A percentile compares a stretch with the other conserved stretches of the same genome.
Evolutionary conservation across 129 eudicot genomes (phyloP).

Genomic region (Scalesia atractyloides): DNA sequence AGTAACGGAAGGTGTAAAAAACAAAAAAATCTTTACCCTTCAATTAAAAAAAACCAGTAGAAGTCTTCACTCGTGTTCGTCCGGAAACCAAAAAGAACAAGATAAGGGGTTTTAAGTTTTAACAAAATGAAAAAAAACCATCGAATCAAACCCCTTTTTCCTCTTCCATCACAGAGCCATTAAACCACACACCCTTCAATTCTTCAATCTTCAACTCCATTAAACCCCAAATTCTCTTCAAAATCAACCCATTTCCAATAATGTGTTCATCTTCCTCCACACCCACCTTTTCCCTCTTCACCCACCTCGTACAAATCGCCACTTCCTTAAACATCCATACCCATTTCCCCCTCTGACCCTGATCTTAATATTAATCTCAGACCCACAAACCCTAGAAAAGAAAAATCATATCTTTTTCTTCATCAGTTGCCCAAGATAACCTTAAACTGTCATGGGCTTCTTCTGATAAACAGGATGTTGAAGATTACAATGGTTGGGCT

Average conservation of each 20-base stretch:
- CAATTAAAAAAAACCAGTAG: not conserved
- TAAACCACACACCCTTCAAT: not conserved
- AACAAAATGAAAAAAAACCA: not conserved
- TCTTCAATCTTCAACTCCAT: not conserved
- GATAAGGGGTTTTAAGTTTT: constrained; percentile 13
- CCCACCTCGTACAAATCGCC: constrained; percentile 37
- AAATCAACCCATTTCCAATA: not conserved
- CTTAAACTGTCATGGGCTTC: constrained; percentile 50
- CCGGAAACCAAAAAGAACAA: constrained; percentile 12
- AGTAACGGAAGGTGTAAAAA: too few relatives aligned
- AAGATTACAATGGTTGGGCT: constrained; percentile 82
- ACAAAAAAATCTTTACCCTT: too few relatives aligned
- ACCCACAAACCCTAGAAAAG: constrained; percentile 40
- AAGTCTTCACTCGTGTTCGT: not conserved
- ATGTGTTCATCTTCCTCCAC: constrained; percentile 52
- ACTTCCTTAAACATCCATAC: constrained; percentile 15
- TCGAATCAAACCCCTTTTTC: constrained; percentile 9
- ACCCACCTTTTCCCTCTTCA: constrained; percentile 38
- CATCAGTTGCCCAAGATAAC: constrained; percentile 44
- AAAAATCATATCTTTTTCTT: constrained; percentile 32
- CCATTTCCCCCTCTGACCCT: constrained; percentile 31
- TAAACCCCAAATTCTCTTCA: constrained; percentile 8
- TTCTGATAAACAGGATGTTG: constrained; percentile 34
- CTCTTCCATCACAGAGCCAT: not conserved
- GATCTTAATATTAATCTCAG: constrained; percentile 14